Evolutionary conservation across 352 stramenopile species (phyloP), one percentile per base, ranked within the genome.

Genomic region (Thraustochytrium sp.): DNA sequence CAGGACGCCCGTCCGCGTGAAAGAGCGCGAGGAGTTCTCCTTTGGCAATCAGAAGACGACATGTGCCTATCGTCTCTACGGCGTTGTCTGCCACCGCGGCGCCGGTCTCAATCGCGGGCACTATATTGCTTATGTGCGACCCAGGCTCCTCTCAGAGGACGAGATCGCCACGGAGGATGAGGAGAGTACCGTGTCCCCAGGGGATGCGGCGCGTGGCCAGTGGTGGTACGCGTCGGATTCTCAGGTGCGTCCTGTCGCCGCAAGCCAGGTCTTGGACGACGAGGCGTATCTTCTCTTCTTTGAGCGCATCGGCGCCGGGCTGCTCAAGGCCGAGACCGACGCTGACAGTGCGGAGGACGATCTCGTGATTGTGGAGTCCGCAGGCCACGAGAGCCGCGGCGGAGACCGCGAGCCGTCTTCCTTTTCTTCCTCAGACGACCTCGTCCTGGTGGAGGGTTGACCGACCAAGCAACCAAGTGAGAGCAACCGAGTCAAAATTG

Each of bases 261-360:
- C 26, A 13, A 36, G 36, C 23, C 23, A 77, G 42, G 65, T 77
- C 9, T 36, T 77, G 46, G 65, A 77, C 0, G 65, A 77, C 65
- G 65, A 62, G 34, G 65, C 65, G 31, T 77, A 77, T 75, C 46
- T 77, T 29, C 42, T 62, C 9, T 77, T 77, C 31, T 77, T 37
- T 2, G 65, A 77, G n/a, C 40, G 46, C 31, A 2, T 77, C 18
- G 49, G 26, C 23, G 34, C 29, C 59, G 18, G 48, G 18, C 48
- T 55, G 48, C n/a, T 55, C 16, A 23, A 55, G n/a, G 48, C n/a
- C n/a, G 18, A n/a, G 18, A 55, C n/a, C n/a, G 48, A 23, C 48
- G 18, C n/a, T 55, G 48, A 55, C n/a, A n/a, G n/a, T n/a, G n/a
- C n/a, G n/a, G n/a, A n/a, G n/a, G n/a, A n/a, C n/a, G n/a, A n/a